Evolutionary conservation across 371 early-diverging fungal species (phyloP), one percentile per base, ranked within the genome.

Genomic region (Mucor lusitanicus): DNA sequence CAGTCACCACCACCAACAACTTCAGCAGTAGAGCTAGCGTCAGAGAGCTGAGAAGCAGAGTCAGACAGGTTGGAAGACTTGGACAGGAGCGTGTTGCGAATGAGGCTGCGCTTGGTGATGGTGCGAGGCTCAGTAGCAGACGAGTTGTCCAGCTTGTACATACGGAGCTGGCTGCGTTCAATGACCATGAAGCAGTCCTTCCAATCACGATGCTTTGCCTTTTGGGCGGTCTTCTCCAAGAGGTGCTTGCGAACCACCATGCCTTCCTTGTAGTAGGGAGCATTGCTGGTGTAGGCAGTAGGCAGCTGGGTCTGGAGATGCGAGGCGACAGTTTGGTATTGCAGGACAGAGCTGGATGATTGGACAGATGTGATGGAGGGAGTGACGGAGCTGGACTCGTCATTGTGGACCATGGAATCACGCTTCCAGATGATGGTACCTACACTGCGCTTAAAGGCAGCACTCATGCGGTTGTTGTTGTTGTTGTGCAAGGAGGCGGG

Each of bases 151-250:
- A 90, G 78, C 67, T 90, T 88, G 79, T 90, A 93, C 92, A 95
- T 90, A 25, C 84, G 81, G 11, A 94, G 80, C 27, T 92, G 88
- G 17, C 91, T 93, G 30, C 87, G 87, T 42, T 88, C 91, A 30
- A 89, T 79, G 0, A 92, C 84, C 48, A 91, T 86, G 40, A 90
- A 86, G 69, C 91, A 85, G 27, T 93, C 85, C 64, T 88, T 91
- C 96, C 96, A 96, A 13, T 85, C 83, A 7, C 96, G 87, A 67
- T 90, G 80, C 39, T 87, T 85, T 9, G 96, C 93, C 76, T 92
- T 91, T 65, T 87, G 86, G 56, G 88, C 92, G 3, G 85, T 79
- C 3, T 85, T 76, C 68, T 94, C 94, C 61, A 87, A 81, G 27
- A 93, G 72, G 71, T 94, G 93, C 71, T 96, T 96, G 50, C 95